A percentile compares a stretch with the other conserved stretches of the same genome.
Evolutionary conservation across 179 eudicot species (phyloP).

Genomic region (Carnegiea gigantea): DNA sequence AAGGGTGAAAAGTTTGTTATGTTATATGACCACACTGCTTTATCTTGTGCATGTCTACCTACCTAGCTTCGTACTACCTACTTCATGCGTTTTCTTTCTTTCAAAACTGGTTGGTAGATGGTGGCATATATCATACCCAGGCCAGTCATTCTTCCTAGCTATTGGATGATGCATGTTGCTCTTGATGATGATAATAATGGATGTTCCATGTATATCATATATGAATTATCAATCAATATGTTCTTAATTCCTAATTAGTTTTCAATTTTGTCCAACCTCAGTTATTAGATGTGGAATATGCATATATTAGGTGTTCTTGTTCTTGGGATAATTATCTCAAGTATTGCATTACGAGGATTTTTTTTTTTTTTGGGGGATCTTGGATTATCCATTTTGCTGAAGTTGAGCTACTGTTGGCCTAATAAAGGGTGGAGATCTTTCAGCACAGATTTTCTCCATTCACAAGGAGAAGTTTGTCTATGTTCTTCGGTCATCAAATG

Average conservation of each 20-base stretch:
- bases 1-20: constrained; percentile 2
- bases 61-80: no score
- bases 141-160: no score
- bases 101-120: no score
- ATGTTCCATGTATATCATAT: not conserved
- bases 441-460: no score
- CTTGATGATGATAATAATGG: no score
- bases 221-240: not conserved
- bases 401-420: no score
- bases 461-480: not conserved
- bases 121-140: no score
- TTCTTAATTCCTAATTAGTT: not conserved
- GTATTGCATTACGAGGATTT: not conserved
- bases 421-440: no score
- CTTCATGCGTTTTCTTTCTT: no score
- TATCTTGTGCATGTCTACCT: no score
- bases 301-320: not conserved
- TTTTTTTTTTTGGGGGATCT: no score
- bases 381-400: no score
- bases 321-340: not conserved
- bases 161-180: not conserved
- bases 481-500: not conserved
- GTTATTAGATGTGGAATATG: not conserved
- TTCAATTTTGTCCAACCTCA: not conserved
- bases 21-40: not conserved